Percentiles rank a stretch among this genome's conserved stretches.
Evolutionary conservation across 2,329 filamentous ascomycete genomes (phyloP).

Genomic region (Boeremia exigua): DNA sequence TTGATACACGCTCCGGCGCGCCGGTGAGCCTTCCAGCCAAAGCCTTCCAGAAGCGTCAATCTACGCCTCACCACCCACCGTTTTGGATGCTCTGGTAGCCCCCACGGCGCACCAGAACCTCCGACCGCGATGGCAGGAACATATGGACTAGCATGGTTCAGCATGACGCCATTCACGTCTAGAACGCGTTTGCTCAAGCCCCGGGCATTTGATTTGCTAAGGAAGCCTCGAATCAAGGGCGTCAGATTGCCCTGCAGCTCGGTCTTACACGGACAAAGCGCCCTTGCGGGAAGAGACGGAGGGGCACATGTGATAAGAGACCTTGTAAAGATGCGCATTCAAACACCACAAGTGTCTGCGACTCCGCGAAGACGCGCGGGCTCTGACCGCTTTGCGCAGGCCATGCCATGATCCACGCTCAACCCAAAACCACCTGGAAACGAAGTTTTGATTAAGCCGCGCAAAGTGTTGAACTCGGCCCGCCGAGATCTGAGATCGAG

Average conservation of each 20-base stretch:
- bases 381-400: background rate
- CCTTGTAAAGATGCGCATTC: background rate
- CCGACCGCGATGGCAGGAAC: slow-evolving; percentile 33
- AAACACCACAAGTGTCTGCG: slow-evolving; percentile 2
- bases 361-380: slow-evolving; percentile 1
- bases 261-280: slow-evolving; percentile 7
- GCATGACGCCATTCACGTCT: slow-evolving; percentile 32
- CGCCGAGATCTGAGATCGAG: background rate
- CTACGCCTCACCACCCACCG: slow-evolving; percentile 31
- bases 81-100: slow-evolving; percentile 18
- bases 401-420: background rate
- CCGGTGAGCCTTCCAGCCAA: slow-evolving; percentile 8
- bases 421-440: too few species aligned
- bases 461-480: slow-evolving; percentile 10
- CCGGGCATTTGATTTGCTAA: slow-evolving; percentile 17
- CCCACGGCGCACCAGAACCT: slow-evolving; percentile 16
- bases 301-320: slow-evolving; percentile 3
- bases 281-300: slow-evolving; percentile 9
- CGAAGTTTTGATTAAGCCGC: background rate
- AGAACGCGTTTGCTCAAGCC: slow-evolving; percentile 19
- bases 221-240: background rate
- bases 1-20: slow-evolving; percentile 8
- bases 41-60: slow-evolving; percentile 28
- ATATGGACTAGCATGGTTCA: slow-evolving; percentile 37
- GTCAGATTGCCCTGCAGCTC: slow-evolving; percentile 14